Evolutionary conservation across 1,139 yeast species (phyloP), one percentile per base, ranked within the genome.

Genomic region (Candida tunisiensis): DNA sequence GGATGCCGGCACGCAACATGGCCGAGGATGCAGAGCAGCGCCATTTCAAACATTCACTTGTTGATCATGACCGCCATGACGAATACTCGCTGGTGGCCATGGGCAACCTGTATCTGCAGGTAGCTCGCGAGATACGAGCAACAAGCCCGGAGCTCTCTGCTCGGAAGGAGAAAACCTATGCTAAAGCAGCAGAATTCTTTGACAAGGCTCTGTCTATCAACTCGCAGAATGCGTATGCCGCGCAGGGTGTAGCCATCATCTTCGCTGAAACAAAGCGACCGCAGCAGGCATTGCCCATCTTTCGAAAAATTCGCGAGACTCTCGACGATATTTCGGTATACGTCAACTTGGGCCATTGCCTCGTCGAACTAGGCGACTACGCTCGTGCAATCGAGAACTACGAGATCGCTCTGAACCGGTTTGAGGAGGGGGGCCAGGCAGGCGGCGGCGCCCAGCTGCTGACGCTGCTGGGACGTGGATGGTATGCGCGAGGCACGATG

Each of bases 231-330:
- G 92, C 88, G 1, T 88, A 75, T 55, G 99, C 96, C 2, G 98
- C 98, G 1, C 98, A 88, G 51, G 99, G 99, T 28, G 64, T 91
- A 36, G 98, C 96, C 2, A 83, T 88, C 30, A 71, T 85, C 8
- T 78, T 82, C 50, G 92, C 93, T 14, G 96, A 85, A 42, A 77
- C 77, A 44, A 79, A 78, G 42, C 74, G 80, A 34, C 55, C 70
- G 14, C 72, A 68, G 23, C 64, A 74, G 37, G 94, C 96, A 1
- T 62, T 83, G 43, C 93, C 82, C 39, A 74, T 83, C 29, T 73
- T 91, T 45, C 69, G 92, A 51, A 83, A 85, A 41, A 73, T 85
- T 29, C 69, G 95, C 46, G 98, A 88, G 43, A 75, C 96, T 7
- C 62, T 88, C 40, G 72, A 74, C 44, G 93, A 80, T 45, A 72